Percentiles rank a stretch among this genome's conserved stretches.
phyloP scores from a whole-genome alignment of 331 rosid genomes.

The Dryas integrifolia region DNA sequence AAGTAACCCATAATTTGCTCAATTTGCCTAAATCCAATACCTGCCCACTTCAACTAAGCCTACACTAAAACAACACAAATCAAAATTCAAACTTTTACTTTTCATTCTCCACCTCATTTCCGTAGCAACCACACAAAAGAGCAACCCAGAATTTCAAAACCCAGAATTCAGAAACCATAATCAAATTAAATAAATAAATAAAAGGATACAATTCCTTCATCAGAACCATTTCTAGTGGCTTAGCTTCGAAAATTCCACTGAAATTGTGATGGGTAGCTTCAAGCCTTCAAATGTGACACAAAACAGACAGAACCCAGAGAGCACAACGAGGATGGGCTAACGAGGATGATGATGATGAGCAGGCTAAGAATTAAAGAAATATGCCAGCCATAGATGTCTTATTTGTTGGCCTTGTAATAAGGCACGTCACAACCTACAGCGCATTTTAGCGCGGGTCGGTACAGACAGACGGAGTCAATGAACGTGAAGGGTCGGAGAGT shows the following conservation, averaged over 20 bases:
- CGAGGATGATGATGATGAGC: not conserved
- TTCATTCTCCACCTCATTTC: not conserved
- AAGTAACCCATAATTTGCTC: not conserved
- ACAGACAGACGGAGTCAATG: not conserved
- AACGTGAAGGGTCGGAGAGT: not conserved
- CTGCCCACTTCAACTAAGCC: not conserved
- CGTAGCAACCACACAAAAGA: not conserved
- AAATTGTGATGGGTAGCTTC: not conserved
- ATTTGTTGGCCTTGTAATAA: not conserved
- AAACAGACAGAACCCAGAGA: not conserved
- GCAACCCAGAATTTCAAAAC: not conserved
- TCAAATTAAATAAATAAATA: not conserved
- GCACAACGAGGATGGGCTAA: not conserved
- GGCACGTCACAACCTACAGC: slow-evolving; percentile 16
- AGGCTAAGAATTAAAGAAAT: not conserved
- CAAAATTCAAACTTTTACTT: not conserved
- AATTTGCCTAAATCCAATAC: slow-evolving; percentile 8
- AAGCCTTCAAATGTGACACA: not conserved
- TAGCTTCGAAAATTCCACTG: not conserved
- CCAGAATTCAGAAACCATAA: slow-evolving; percentile 4
- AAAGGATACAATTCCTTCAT: slow-evolving; percentile 50
- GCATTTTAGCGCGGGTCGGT: not conserved
- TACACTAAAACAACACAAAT: not conserved
- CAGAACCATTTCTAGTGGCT: slow-evolving; percentile 38
- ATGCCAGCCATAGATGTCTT: not conserved